These are phyloP conservation scores for Cladosporium sp. DNA, from an alignment of 2,329 filamentous ascomycete species.

Conservation along the genomic window DNA sequence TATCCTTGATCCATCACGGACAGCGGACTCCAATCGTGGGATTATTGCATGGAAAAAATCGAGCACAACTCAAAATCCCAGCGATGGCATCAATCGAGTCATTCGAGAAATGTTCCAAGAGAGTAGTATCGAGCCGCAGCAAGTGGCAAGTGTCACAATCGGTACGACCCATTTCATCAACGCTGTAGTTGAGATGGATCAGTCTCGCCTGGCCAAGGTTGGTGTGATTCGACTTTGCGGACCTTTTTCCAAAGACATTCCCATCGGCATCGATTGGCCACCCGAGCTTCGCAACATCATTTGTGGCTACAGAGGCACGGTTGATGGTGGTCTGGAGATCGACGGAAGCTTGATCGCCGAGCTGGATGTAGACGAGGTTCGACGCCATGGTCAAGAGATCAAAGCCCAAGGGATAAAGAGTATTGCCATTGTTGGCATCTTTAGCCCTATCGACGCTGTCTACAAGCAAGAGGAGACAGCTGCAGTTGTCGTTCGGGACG, in stretches of 20 bases:
- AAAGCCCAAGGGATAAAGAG: conserved; percentile 7
- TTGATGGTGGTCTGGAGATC: conserved; percentile 21
- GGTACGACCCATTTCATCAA: conserved; percentile 46
- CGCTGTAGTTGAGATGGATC: conserved; percentile 35
- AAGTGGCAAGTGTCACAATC: conserved; percentile 40
- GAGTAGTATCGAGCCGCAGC: background rate
- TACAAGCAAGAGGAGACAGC: conserved; percentile 11
- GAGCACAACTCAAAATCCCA: background rate
- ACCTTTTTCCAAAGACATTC: conserved; percentile 46
- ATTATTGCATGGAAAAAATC: background rate
- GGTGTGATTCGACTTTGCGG: conserved; percentile 46
- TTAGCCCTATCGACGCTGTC: conserved; percentile 10
- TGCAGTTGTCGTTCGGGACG: background rate
- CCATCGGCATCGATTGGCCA: conserved; percentile 50
- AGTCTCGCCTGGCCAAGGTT: conserved; percentile 46
- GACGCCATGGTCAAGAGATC: conserved; percentile 3
- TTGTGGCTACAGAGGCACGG: conserved; percentile 40
- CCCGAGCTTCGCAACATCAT: conserved; percentile 41
- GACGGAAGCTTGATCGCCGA: conserved; percentile 12
- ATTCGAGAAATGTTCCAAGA: background rate
- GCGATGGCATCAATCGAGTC: background rate
- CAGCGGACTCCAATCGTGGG: background rate
- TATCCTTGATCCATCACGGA: no score
- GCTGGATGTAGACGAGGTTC: conserved; percentile 5
- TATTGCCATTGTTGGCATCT: conserved; percentile 10